Evolutionary conservation across 2,329 filamentous ascomycete genomes (phyloP).

Genomic region (Penicillium sp.): DNA sequence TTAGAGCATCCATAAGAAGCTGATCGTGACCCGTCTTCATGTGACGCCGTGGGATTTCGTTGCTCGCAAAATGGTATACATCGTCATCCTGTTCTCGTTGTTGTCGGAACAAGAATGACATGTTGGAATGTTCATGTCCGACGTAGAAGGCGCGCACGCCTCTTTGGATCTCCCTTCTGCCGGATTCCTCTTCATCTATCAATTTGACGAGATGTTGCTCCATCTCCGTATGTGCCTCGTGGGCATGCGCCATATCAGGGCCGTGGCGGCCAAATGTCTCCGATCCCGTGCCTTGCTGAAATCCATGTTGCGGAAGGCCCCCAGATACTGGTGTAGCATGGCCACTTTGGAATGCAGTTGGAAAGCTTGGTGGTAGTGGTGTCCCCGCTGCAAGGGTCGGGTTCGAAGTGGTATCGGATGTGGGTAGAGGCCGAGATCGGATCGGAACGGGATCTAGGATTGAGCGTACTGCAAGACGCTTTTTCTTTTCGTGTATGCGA

Average conservation of each 20-base stretch:
- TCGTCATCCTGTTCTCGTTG: slow-evolving; percentile 43
- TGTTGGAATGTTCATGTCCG: slow-evolving; percentile 55
- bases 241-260: slow-evolving; percentile 32
- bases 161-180: slow-evolving; percentile 46
- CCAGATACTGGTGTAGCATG: slow-evolving; percentile 17
- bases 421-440: slow-evolving; percentile 37
- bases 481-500: slow-evolving; percentile 51
- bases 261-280: slow-evolving; percentile 24
- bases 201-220: slow-evolving; percentile 51
- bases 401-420: slow-evolving; percentile 22
- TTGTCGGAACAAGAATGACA: slow-evolving; percentile 55
- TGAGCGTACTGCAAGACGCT: slow-evolving; percentile 42
- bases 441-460: slow-evolving; percentile 47
- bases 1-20: slow-evolving; percentile 48
- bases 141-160: slow-evolving; percentile 53
- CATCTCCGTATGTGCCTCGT: slow-evolving; percentile 40
- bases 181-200: slow-evolving; percentile 48
- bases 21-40: slow-evolving; percentile 45
- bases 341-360: slow-evolving; percentile 24
- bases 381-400: slow-evolving; percentile 17
- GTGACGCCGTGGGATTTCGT: slow-evolving; percentile 43
- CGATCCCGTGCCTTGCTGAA: slow-evolving; percentile 16
- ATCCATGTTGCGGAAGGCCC: slow-evolving; percentile 16
- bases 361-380: slow-evolving; percentile 24
- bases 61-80: slow-evolving; percentile 44